A percentile compares a stretch with the other conserved stretches of the same genome.
Conservation (phyloP, 495 filamentous ascomycete species). For the Physcia stellaris region DNA sequence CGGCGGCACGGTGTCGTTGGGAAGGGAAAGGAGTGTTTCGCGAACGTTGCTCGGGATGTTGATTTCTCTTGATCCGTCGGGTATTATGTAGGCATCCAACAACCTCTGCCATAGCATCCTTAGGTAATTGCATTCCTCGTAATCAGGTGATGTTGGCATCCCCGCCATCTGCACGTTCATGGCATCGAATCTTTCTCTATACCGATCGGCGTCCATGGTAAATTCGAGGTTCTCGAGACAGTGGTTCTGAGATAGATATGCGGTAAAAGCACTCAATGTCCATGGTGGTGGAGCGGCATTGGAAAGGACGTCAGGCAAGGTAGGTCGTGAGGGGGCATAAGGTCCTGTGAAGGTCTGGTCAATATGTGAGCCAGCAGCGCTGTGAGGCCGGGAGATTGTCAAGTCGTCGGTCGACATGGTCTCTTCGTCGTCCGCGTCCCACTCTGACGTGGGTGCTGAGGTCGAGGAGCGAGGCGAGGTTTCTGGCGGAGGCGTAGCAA, state of each 20-base stretch:
- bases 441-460: constrained; percentile 27
- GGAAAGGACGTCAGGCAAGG: constrained; percentile 73
- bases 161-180: constrained; percentile 32
- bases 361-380: constrained; percentile 34
- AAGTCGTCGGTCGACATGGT: constrained; percentile 34
- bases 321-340: constrained; percentile 62
- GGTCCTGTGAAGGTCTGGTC: constrained; percentile 31
- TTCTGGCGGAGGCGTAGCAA: constrained; percentile 17
- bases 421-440: constrained; percentile 45
- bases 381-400: constrained; percentile 41
- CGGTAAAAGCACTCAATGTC: constrained; percentile 89
- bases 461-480: constrained; percentile 6
- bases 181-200: constrained; percentile 57
- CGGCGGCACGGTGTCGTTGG: constrained; percentile 51
- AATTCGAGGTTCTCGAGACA: constrained; percentile 96
- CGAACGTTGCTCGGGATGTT: constrained; percentile 83
- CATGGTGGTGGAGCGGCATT: constrained; percentile 82
- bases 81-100: constrained; percentile 36
- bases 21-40: constrained; percentile 57
- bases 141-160: constrained; percentile 28
- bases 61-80: constrained; percentile 66
- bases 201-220: constrained; percentile 88
- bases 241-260: constrained; percentile 94
- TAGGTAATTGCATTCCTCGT: constrained; percentile 53
- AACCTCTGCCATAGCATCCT: constrained; percentile 57